Conservation (phyloP, 176 grass and related monocot species). For the Tuctoria greenei region DNA sequence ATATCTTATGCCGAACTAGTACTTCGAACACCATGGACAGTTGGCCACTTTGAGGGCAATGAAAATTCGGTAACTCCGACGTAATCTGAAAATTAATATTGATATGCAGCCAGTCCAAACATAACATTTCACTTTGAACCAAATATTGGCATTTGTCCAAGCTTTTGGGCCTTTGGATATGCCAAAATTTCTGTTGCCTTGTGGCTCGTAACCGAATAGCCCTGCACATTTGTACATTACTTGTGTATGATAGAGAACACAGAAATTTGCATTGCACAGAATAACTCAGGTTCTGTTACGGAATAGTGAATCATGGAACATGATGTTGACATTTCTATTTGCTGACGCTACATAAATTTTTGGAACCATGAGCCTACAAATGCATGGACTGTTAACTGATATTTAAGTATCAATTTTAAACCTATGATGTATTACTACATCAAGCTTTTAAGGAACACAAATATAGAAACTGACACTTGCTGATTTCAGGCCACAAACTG, state of each 20-base stretch:
- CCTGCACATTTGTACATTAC: neutral
- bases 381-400: conserved; percentile 14
- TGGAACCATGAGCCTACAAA: conserved; percentile 7
- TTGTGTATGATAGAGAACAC: neutral
- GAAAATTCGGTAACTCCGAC: neutral
- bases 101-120: neutral
- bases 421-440: conserved; percentile 10
- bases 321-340: conserved; percentile 16
- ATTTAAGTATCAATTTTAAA: neutral
- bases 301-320: neutral
- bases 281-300: too few species aligned
- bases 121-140: neutral
- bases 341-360: neutral
- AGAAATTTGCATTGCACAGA: too few species aligned
- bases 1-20: neutral
- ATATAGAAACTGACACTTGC: neutral
- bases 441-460: neutral
- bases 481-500: neutral
- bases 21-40: neutral
- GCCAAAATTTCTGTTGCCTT: too few species aligned
- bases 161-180: too few species aligned
- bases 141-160: neutral
- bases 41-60: neutral
- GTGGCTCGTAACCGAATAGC: too few species aligned
- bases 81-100: neutral